phyloP scores from a whole-genome alignment of 257 asterid genomes.

The Solanum appendiculatum region DNA sequence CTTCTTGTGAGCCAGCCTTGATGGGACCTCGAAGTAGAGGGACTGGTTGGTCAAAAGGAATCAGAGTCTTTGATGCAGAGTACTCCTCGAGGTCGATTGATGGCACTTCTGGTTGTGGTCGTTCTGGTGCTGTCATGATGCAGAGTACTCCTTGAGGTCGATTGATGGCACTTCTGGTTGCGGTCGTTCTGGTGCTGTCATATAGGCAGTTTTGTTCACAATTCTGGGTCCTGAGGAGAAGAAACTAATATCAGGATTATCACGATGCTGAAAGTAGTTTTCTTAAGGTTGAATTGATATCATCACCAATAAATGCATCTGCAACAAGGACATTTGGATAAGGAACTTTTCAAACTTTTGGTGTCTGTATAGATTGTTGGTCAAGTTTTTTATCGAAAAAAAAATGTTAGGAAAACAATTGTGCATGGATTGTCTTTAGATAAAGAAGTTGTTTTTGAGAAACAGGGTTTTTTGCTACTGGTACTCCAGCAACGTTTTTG shows the following conservation, averaged over 20 bases:
- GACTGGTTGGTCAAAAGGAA: conserved; percentile 41
- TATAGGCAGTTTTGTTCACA: neutral
- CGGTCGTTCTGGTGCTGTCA: neutral
- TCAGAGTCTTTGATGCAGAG: conserved; percentile 51
- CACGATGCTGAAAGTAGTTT: neutral
- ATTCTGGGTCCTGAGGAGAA: neutral
- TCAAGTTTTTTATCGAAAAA: neutral
- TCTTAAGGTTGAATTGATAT: neutral
- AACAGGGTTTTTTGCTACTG: neutral
- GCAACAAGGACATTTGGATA: neutral
- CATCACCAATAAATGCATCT: neutral
- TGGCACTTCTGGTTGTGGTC: conserved; percentile 14
- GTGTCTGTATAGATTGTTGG: neutral
- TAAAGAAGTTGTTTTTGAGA: neutral
- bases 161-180: conserved; percentile 16
- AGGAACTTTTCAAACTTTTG: neutral
- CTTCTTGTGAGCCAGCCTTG: conserved; percentile 33
- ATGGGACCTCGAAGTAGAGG: conserved; percentile 74
- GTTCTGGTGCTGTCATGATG: conserved; percentile 4
- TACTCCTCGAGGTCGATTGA: conserved; percentile 44
- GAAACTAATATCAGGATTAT: neutral
- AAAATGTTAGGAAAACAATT: neutral
- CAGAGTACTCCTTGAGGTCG: conserved; percentile 50
- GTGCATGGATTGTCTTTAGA: neutral
- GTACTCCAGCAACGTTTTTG: neutral